Evolutionary conservation across 2,329 filamentous ascomycete genomes (phyloP).

Genomic region (Apiospora pterosperma): DNA sequence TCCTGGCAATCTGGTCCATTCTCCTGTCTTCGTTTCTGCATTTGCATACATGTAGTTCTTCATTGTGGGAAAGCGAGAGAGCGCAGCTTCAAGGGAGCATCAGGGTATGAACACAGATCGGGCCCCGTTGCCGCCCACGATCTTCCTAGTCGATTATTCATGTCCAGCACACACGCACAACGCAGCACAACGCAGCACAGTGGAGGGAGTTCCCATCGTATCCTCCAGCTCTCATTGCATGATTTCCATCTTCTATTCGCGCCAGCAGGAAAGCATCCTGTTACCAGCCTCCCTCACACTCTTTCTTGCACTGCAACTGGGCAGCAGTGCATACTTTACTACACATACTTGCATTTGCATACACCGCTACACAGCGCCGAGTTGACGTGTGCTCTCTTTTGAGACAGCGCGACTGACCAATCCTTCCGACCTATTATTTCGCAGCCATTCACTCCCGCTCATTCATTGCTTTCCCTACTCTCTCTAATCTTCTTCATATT

Average conservation of each 20-base stretch:
- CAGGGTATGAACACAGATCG: not conserved
- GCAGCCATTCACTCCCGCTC: not conserved
- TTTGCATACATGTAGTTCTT: not conserved
- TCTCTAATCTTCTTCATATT: not conserved
- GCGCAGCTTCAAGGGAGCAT: not conserved
- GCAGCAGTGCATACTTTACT: not conserved
- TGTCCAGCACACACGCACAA: not conserved
- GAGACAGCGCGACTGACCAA: conserved; percentile 2
- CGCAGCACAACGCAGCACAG: not conserved
- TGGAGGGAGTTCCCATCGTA: not conserved
- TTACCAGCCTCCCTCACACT: not conserved
- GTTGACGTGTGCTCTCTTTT: conserved; percentile 3
- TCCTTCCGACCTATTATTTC: not conserved
- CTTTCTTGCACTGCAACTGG: not conserved
- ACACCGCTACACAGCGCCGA: not conserved
- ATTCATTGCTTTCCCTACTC: not conserved
- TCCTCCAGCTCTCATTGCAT: not conserved
- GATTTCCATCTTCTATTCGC: not conserved
- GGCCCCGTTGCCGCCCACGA: not conserved
- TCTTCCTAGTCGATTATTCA: conserved; percentile 1
- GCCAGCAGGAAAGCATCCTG: not conserved
- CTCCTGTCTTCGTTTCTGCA: not conserved
- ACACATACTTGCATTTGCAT: not conserved
- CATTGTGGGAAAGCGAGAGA: not conserved
- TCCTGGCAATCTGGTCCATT: not conserved